Evolutionary conservation across 768 basidiomycete species (phyloP).

Genomic region (Lactarius psammicola): DNA sequence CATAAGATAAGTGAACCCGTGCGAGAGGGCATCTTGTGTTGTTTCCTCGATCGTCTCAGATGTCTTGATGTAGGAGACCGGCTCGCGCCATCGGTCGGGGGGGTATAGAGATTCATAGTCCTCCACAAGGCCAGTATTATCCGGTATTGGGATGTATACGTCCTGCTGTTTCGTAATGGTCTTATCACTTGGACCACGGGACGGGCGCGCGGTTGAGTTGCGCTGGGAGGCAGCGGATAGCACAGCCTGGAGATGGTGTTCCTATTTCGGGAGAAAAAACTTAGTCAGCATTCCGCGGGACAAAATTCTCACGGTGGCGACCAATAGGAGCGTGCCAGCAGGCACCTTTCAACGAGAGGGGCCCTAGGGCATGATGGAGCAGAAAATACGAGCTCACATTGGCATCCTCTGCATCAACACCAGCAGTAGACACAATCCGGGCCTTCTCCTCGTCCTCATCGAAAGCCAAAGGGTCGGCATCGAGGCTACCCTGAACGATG

Average conservation of each 20-base stretch:
- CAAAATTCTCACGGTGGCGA: slow-evolving; percentile 42
- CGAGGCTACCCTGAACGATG: slow-evolving; percentile 78
- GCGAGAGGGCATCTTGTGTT: slow-evolving; percentile 55
- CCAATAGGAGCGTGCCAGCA: slow-evolving; percentile 52
- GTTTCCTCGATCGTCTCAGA: slow-evolving; percentile 87
- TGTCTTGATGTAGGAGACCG: slow-evolving; percentile 71
- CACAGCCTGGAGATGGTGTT: slow-evolving; percentile 58
- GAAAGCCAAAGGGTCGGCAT: slow-evolving; percentile 73
- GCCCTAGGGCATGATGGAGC: slow-evolving; percentile 38
- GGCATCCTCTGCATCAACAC: slow-evolving; percentile 91
- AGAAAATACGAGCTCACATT: slow-evolving; percentile 61
- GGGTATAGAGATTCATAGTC: slow-evolving; percentile 81
- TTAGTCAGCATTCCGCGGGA: slow-evolving; percentile 58
- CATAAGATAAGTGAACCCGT: slow-evolving; percentile 87
- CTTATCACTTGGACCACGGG: slow-evolving; percentile 39
- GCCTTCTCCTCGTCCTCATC: slow-evolving; percentile 88
- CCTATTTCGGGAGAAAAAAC: slow-evolving; percentile 39
- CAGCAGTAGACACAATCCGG: slow-evolving; percentile 74
- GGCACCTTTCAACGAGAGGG: slow-evolving; percentile 43
- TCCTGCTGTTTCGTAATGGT: slow-evolving; percentile 44
- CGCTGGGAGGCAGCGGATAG: slow-evolving; percentile 54
- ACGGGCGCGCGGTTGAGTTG: slow-evolving; percentile 41
- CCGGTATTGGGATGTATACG: slow-evolving; percentile 90
- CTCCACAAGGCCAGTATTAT: slow-evolving; percentile 75
- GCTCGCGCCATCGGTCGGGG: slow-evolving; percentile 67